A percentile compares a stretch with the other conserved stretches of the same genome.
phyloP scores from a whole-genome alignment of 371 early-diverging fungal genomes.

The Mucor indicus region DNA sequence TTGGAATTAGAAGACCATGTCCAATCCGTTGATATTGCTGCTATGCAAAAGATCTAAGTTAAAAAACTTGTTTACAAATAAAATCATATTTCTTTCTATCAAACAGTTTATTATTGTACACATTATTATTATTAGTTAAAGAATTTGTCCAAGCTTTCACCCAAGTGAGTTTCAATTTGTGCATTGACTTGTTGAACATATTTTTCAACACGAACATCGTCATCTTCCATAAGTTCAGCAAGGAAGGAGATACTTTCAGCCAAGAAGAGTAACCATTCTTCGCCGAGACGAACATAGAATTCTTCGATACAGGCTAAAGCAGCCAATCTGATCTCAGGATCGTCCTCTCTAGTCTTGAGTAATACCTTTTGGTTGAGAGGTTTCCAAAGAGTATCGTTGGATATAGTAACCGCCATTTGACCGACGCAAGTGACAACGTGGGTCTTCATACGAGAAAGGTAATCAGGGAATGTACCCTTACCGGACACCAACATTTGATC shows the following conservation, averaged over 20 bases:
- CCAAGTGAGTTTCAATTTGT: slow-evolving; percentile 84
- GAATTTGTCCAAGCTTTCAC: slow-evolving; percentile 82
- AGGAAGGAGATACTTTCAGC: slow-evolving; percentile 95
- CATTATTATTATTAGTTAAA: slow-evolving; percentile 58
- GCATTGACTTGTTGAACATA: slow-evolving; percentile 80
- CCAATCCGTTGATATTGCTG: slow-evolving; percentile 89
- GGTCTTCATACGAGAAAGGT: slow-evolving; percentile 53
- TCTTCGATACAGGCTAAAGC: slow-evolving; percentile 73
- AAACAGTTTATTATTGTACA: too few relatives aligned
- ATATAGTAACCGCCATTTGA: slow-evolving; percentile 78
- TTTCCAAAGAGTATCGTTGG: slow-evolving; percentile 87
- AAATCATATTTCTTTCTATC: too few relatives aligned
- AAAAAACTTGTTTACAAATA: too few relatives aligned
- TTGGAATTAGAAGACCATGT: slow-evolving; percentile 77
- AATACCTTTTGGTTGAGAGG: slow-evolving; percentile 78
- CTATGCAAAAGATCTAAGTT: slow-evolving; percentile 95
- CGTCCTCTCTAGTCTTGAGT: slow-evolving; percentile 72
- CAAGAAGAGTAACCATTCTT: slow-evolving; percentile 86
- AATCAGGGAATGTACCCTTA: slow-evolving; percentile 39
- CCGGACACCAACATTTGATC: slow-evolving; percentile 69
- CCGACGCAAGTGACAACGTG: slow-evolving; percentile 79
- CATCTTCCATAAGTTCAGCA: slow-evolving; percentile 92
- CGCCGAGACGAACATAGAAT: slow-evolving; percentile 83
- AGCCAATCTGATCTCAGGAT: slow-evolving; percentile 71
- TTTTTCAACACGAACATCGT: slow-evolving; percentile 75